Base-by-base conservation (phyloP, 2,329 filamentous ascomycete species). In the Xylaria sp. region DNA sequence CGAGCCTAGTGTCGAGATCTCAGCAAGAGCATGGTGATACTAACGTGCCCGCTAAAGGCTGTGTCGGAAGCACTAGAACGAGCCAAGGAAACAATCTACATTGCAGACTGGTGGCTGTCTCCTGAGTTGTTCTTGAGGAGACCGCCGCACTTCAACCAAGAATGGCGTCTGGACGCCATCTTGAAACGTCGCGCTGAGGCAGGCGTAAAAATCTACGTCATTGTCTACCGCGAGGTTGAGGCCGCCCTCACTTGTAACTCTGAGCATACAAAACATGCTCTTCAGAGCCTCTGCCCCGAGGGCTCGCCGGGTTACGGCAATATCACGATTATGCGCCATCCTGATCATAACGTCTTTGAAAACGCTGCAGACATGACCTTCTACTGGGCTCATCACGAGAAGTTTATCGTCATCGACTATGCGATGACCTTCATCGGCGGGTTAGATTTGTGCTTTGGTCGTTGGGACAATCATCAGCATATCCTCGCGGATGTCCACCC, bases 321-420 rank as follows among this genome's bases (percentile, higher is more conserved):
- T 78, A 98, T 99, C 78, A 88, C 85, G 42, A 85, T 97, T 60
- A 92, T 97, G 88, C 89, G 95, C 35, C 95, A 98, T 81, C 95
- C 95, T 0, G 95, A 98, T 79, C 95, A 98, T 82, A 98, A 98
- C 72, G 88, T 97, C 2, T 89, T 98, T 60, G 94, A 98, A 75
- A 98, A 98, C 76, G 92, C 92, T 2, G 92, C 92, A 35, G 95
- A 98, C 75, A 97, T 97, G 93, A 98, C 94, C 0, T 93, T 98
- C 77, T 98, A 97, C 82, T 98, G 95, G 90, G 96, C 96, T 0
- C 96, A 99, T 78, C 96, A 99, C 78, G 96, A 99, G 76, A 99
- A 99, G 79, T 97, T 98, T 77, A 92, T 98, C 63, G 92, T 99
- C 21, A 92, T 98, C 62, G 96, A 98, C 81, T 97, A 97, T 77